Percentiles rank a stretch among this genome's conserved stretches.
phyloP scores from a whole-genome alignment of 352 stramenopile genomes.

The Peronospora farinosa region DNA sequence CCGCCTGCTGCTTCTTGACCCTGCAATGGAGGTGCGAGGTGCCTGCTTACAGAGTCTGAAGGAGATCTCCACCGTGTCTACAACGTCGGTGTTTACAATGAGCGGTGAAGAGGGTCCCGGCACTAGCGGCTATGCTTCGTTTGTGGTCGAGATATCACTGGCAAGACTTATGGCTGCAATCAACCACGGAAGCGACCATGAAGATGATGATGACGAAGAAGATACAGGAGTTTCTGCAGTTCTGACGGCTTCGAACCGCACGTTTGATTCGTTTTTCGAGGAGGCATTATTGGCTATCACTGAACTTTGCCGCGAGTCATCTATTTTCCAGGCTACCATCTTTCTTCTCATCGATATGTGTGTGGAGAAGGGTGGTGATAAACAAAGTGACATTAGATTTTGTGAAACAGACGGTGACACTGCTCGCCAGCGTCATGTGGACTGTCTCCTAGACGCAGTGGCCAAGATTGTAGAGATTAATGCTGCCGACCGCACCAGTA shows the following conservation, averaged over 20 bases:
- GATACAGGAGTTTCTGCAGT: constrained; percentile 28
- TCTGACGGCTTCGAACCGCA: constrained; percentile 44
- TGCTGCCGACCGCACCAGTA: constrained; percentile 56
- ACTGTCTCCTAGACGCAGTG: constrained; percentile 58
- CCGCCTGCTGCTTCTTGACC: constrained; percentile 57
- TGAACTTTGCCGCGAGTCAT: constrained; percentile 59
- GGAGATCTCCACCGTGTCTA: constrained; percentile 60
- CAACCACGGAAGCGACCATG: constrained; percentile 29
- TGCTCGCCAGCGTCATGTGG: constrained; percentile 33
- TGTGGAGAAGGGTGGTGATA: constrained; percentile 23
- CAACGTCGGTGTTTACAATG: constrained; percentile 7
- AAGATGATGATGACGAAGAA: constrained; percentile 30
- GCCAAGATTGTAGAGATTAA: constrained; percentile 81
- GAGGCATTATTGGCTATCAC: constrained; percentile 68
- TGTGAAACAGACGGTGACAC: constrained; percentile 26
- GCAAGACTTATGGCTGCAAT: constrained; percentile 58
- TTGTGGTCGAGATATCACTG: constrained; percentile 72
- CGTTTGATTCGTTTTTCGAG: constrained; percentile 58
- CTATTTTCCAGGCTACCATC: constrained; percentile 79
- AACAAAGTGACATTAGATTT: constrained; percentile 28
- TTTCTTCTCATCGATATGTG: constrained; percentile 63
- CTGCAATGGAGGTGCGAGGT: constrained; percentile 51
- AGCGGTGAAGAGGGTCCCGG: constrained; percentile 17
- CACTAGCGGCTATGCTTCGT: constrained; percentile 52
- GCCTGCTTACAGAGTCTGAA: constrained; percentile 65